A percentile compares a stretch with the other conserved stretches of the same genome.
These are phyloP conservation scores for Barnettozyma siamensis DNA, from an alignment of 805 yeast genomes.

Conservation along the genomic window DNA sequence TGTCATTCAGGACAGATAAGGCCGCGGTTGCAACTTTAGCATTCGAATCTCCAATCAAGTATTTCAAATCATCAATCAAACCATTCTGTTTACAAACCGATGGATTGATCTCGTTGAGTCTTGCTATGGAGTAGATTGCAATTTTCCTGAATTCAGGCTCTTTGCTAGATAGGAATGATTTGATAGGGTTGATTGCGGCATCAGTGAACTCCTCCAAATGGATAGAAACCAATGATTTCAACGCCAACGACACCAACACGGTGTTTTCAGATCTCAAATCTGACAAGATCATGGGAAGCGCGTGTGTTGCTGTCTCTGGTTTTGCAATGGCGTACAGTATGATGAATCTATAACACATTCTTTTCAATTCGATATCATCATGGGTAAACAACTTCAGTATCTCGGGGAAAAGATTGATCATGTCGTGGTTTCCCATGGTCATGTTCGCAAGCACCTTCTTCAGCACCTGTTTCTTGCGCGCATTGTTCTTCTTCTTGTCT, in stretches of 20 bases:
- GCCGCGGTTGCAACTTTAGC: slow-evolving; percentile 67
- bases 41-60: slow-evolving; percentile 48
- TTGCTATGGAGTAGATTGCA: slow-evolving; percentile 65
- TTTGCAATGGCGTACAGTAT: slow-evolving; percentile 53
- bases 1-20: slow-evolving; percentile 56
- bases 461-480: slow-evolving; percentile 44
- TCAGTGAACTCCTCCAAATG: slow-evolving; percentile 46
- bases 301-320: slow-evolving; percentile 49
- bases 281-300: slow-evolving; percentile 47
- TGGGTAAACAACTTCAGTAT: slow-evolving; percentile 46
- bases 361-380: slow-evolving; percentile 63
- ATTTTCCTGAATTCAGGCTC: slow-evolving; percentile 61
- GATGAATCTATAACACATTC: slow-evolving; percentile 65
- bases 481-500: slow-evolving; percentile 34
- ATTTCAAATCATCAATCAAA: slow-evolving; percentile 45
- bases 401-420: slow-evolving; percentile 62
- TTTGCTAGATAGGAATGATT: slow-evolving; percentile 35
- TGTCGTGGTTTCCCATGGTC: slow-evolving; percentile 76
- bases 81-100: slow-evolving; percentile 36
- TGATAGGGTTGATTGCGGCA: slow-evolving; percentile 37
- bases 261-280: slow-evolving; percentile 49
- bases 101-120: slow-evolving; percentile 53
- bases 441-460: slow-evolving; percentile 78
- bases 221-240: slow-evolving; percentile 59
- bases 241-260: slow-evolving; percentile 49